Conservation (phyloP, 2,329 filamentous ascomycete genomes). For the Exophiala calicioides region DNA sequence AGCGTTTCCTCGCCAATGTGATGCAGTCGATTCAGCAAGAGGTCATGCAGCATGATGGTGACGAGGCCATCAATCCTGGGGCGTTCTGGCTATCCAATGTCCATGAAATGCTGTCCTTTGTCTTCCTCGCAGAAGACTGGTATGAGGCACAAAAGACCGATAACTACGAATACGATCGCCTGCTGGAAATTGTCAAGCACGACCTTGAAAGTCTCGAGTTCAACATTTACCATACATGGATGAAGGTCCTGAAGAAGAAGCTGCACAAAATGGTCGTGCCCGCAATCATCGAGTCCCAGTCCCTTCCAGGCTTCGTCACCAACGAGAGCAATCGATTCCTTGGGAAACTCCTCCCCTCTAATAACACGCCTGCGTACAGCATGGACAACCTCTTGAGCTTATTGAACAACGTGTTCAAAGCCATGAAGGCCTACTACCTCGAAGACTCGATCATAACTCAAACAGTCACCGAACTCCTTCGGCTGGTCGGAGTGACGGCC, state of each 20-base stretch:
- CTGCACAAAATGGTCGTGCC: conserved; percentile 99
- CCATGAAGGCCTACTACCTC: conserved; percentile 98
- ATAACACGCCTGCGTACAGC: conserved; percentile 91
- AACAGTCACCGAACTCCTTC: conserved; percentile 88
- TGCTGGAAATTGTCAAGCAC: conserved; percentile 98
- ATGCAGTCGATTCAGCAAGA: conserved; percentile 99
- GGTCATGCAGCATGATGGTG: conserved; percentile 97
- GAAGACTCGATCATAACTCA: conserved; percentile 96
- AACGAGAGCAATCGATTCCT: conserved; percentile 98
- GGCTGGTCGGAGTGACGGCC: conserved; percentile 91
- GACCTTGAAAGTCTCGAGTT: conserved; percentile 97
- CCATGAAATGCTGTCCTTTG: conserved; percentile 99
- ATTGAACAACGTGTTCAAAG: conserved; percentile 95
- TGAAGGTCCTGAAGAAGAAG: conserved; percentile 99
- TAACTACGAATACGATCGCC: conserved; percentile 97
- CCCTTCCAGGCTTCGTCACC: conserved; percentile 94
- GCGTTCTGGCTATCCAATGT: conserved; percentile 99
- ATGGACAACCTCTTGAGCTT: conserved; percentile 98
- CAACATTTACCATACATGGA: conserved; percentile 99
- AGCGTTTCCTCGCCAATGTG: conserved; percentile 96
- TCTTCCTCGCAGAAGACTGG: conserved; percentile 98
- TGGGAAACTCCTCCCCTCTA: conserved; percentile 90
- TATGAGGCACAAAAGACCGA: conserved; percentile 99
- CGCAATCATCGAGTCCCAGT: conserved; percentile 98
- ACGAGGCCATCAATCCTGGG: conserved; percentile 94